phyloP scores from a whole-genome alignment of 1,284 basidiomycete species.

The Hortiboletus rubellus region DNA sequence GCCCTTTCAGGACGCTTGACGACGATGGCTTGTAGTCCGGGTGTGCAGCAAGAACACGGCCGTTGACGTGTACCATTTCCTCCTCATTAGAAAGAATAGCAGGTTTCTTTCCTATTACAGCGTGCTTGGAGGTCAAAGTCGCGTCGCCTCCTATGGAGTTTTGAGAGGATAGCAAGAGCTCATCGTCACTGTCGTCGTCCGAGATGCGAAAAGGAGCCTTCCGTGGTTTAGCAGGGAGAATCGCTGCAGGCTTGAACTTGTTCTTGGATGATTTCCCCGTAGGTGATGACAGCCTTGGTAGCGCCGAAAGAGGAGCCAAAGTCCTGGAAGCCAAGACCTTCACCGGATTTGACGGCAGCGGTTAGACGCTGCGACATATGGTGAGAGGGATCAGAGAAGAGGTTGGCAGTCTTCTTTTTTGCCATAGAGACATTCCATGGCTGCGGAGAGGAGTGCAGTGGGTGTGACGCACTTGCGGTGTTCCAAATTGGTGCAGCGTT shows the following conservation, averaged over 20 bases:
- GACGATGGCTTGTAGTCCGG: slow-evolving; percentile 26
- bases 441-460: background rate
- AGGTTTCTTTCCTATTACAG: slow-evolving; percentile 5
- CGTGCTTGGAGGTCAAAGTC: slow-evolving; percentile 14
- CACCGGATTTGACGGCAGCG: slow-evolving; percentile 25
- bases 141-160: slow-evolving; percentile 17
- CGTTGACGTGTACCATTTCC: slow-evolving; percentile 21
- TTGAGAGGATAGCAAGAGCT: slow-evolving; percentile 33
- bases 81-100: background rate
- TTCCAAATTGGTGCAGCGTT: slow-evolving; percentile 25
- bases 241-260: slow-evolving; percentile 13
- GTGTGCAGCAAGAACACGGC: slow-evolving; percentile 21
- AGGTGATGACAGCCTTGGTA: slow-evolving; percentile 1
- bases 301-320: slow-evolving; percentile 23
- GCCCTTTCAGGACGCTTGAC: slow-evolving; percentile 1
- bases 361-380: slow-evolving; percentile 29
- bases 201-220: background rate
- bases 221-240: background rate
- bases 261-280: slow-evolving; percentile 3
- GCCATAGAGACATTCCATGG: slow-evolving; percentile 28
- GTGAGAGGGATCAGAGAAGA: slow-evolving; percentile 21
- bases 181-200: slow-evolving; percentile 31
- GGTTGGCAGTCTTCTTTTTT: background rate
- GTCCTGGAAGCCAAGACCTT: slow-evolving; percentile 30
- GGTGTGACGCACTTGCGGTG: background rate